Conservation (phyloP, 805 yeast genomes). For the Ogataea angusta region DNA sequence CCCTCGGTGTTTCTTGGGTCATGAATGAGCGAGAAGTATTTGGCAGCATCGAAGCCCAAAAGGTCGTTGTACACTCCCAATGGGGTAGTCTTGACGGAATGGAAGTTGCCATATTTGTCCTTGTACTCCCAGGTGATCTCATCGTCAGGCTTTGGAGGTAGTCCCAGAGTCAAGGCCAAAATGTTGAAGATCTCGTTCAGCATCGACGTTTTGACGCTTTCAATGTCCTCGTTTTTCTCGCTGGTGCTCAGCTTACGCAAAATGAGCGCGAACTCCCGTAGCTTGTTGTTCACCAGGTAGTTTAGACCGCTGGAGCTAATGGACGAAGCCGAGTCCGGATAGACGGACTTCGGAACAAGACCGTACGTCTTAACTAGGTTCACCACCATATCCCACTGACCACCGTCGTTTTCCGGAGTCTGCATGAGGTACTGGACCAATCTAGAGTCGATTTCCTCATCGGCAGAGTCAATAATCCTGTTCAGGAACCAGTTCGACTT, state of each 20-base stretch:
- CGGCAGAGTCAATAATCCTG: constrained; percentile 64
- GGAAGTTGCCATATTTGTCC: constrained; percentile 66
- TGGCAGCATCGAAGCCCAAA: constrained; percentile 48
- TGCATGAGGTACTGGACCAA: constrained; percentile 60
- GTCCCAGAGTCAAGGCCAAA: constrained; percentile 67
- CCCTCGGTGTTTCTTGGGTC: constrained; percentile 79
- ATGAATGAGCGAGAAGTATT: constrained; percentile 66
- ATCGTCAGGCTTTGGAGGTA: constrained; percentile 73
- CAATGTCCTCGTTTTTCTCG: constrained; percentile 33
- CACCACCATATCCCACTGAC: constrained; percentile 85
- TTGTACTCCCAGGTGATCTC: constrained; percentile 69
- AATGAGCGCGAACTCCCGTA: constrained; percentile 74
- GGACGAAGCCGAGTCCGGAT: constrained; percentile 66
- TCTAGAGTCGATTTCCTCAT: constrained; percentile 68
- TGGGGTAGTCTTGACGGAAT: constrained; percentile 57
- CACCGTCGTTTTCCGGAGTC: constrained; percentile 80
- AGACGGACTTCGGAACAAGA: constrained; percentile 67
- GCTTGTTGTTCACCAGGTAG: constrained; percentile 61
- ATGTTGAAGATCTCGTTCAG: constrained; percentile 64
- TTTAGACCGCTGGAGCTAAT: constrained; percentile 57
- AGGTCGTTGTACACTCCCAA: constrained; percentile 56
- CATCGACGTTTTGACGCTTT: constrained; percentile 35
- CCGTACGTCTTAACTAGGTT: constrained; percentile 79
- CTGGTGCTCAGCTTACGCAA: constrained; percentile 51
- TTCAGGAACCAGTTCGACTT: constrained; percentile 80